phyloP scores from a whole-genome alignment of 2,329 filamentous ascomycete genomes.

The Dactylellina leptospora region DNA sequence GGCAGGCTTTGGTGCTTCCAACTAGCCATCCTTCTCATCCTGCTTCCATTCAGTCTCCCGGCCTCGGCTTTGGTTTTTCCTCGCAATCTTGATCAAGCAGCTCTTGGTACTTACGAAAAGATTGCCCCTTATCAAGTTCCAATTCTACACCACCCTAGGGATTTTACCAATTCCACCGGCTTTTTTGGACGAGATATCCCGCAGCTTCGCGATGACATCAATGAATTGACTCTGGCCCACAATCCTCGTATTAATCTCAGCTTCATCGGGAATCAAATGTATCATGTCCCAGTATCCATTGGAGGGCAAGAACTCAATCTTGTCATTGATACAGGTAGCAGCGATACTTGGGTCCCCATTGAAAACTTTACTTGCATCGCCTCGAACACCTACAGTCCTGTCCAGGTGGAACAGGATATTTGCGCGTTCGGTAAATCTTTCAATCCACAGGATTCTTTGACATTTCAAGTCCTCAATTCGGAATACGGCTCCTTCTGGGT shows the following conservation, averaged over 20 bases:
- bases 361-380: constrained; percentile 7
- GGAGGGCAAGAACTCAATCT: constrained; percentile 15
- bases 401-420: neutral
- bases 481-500: constrained; percentile 5
- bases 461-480: constrained; percentile 22
- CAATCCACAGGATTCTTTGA: constrained; percentile 1
- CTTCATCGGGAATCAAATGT: neutral
- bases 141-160: neutral
- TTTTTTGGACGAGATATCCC: neutral
- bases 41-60: constrained; percentile 2
- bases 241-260: neutral
- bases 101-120: constrained; percentile 1
- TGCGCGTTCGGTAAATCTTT: constrained; percentile 24
- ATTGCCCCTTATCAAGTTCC: constrained; percentile 35
- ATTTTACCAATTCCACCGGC: neutral
- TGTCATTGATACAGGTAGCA: constrained; percentile 39
- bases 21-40: constrained; percentile 3
- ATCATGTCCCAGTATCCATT: constrained; percentile 22
- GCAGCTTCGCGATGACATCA: neutral
- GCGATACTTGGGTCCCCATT: constrained; percentile 35
- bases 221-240: neutral
- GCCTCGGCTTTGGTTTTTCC: constrained; percentile 14
- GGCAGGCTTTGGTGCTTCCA: neutral
- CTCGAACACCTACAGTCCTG: neutral
- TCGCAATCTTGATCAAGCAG: constrained; percentile 7